A percentile compares a stretch with the other conserved stretches of the same genome.
Conservation (phyloP, 345 rosid genomes). For the Theobroma cacao region DNA sequence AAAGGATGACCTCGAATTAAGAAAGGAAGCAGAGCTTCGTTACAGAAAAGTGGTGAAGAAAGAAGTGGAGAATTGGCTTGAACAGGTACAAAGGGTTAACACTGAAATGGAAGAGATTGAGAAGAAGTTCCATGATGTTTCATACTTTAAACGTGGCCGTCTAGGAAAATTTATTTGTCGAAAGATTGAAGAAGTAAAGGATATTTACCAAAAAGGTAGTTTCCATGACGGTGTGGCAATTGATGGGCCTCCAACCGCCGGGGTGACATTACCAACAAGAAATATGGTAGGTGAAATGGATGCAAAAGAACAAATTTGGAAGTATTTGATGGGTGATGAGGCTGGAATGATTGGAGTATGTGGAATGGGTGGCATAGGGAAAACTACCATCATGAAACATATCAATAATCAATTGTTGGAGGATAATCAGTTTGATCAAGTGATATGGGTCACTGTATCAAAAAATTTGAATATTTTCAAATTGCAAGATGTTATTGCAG, state of each 20-base stretch:
- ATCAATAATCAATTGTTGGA: slow-evolving; percentile 5
- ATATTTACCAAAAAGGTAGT: not conserved
- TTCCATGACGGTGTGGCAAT: slow-evolving; percentile 5
- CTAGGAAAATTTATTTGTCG: not conserved
- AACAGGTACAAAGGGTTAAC: not conserved
- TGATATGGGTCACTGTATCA: not conserved
- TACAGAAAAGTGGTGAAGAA: slow-evolving; percentile 7
- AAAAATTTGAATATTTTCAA: not conserved
- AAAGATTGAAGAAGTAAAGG: not conserved
- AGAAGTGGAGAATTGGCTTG: slow-evolving; percentile 5
- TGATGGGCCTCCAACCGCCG: not conserved
- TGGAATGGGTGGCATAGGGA: slow-evolving; percentile 2
- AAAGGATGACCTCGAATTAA: not conserved
- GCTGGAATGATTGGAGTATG: slow-evolving; percentile 2
- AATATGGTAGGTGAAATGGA: not conserved
- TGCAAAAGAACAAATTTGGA: not conserved
- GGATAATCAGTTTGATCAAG: not conserved
- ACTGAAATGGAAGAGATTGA: slow-evolving; percentile 1
- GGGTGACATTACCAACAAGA: not conserved
- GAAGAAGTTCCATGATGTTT: not conserved
- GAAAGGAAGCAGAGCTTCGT: not conserved
- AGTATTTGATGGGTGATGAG: not conserved
- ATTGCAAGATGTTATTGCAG: not conserved
- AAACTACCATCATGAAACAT: not conserved
- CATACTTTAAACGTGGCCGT: not conserved